phyloP scores from a whole-genome alignment of 2,329 filamentous ascomycete species.

The Aspergillus pseudoviridinutans region DNA sequence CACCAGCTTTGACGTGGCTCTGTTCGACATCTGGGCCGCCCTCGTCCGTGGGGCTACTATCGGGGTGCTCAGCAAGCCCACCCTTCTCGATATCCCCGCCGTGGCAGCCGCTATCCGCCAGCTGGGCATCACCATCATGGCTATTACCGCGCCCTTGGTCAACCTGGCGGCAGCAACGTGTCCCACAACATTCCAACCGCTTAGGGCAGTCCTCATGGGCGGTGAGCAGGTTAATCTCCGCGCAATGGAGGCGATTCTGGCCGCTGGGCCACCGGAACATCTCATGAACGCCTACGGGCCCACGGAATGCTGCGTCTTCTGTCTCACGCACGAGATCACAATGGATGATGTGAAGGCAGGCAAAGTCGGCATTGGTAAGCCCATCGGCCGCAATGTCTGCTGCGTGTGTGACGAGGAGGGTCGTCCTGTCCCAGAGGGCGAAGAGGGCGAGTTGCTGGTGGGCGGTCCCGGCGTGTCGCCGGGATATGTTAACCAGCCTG shows the following conservation, averaged over 20 bases:
- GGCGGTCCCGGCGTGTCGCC: constrained; percentile 5
- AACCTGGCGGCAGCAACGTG: no score
- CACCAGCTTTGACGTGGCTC: constrained; percentile 22
- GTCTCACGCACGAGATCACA: constrained; percentile 12
- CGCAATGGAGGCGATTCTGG: constrained; percentile 13
- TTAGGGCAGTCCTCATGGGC: not conserved
- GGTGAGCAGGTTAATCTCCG: constrained; percentile 17
- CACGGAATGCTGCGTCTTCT: constrained; percentile 20
- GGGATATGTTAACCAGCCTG: constrained; percentile 58
- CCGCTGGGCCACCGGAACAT: constrained; percentile 10
- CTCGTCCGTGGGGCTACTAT: constrained; percentile 16
- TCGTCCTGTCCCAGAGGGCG: constrained; percentile 5
- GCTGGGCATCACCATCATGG: no score
- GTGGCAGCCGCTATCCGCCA: no score
- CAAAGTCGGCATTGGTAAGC: no score
- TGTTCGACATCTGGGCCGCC: constrained; percentile 23
- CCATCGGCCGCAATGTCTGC: constrained; percentile 3
- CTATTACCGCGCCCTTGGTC: no score
- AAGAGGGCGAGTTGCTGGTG: constrained; percentile 19
- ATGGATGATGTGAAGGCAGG: constrained; percentile 4
- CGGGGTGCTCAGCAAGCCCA: constrained; percentile 1
- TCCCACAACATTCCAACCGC: no score
- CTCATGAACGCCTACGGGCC: constrained; percentile 23
- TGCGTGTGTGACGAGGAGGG: constrained; percentile 12
- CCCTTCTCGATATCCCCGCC: no score